Evolutionary conservation across 768 basidiomycete genomes (phyloP).

Genomic region (Daedalea quercina): DNA sequence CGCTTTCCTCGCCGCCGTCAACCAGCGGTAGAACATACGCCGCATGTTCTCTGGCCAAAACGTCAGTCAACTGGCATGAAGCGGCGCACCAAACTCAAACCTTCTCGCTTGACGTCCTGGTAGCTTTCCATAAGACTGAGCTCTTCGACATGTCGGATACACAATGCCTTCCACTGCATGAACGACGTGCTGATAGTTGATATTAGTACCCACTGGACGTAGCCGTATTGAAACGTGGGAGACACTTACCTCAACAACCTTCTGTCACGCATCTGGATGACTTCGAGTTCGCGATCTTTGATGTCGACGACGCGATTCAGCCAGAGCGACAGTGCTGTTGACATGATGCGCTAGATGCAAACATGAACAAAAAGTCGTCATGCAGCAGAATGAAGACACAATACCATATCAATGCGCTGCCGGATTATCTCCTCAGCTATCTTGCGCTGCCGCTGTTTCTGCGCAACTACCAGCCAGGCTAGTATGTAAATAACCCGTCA

Average conservation of each 20-base stretch:
- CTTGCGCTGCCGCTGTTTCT: conserved; percentile 31
- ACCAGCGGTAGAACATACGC: conserved; percentile 67
- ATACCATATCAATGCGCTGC: conserved; percentile 36
- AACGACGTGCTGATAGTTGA: conserved; percentile 42
- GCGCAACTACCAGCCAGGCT: conserved; percentile 45
- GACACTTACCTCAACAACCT: conserved; percentile 29
- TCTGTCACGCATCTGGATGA: conserved; percentile 39
- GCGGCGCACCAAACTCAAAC: conserved; percentile 27
- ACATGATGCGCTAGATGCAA: conserved; percentile 41
- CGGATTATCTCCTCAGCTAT: conserved; percentile 38
- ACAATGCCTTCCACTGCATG: conserved; percentile 61
- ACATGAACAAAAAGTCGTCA: not conserved
- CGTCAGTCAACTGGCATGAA: not conserved
- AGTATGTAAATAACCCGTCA: not conserved
- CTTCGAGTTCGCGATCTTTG: conserved; percentile 68
- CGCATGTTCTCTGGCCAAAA: conserved; percentile 50
- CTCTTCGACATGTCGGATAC: conserved; percentile 60
- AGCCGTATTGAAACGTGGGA: not conserved
- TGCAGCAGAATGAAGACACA: not conserved
- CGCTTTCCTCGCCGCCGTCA: conserved; percentile 48
- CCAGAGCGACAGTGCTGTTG: conserved; percentile 50
- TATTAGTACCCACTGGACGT: not conserved
- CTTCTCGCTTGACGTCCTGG: conserved; percentile 73
- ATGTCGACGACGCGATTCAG: conserved; percentile 67
- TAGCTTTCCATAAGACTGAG: conserved; percentile 81